Conservation (phyloP, 2,329 filamentous ascomycete species). For the Phaeosphaeriaceae sp. region DNA sequence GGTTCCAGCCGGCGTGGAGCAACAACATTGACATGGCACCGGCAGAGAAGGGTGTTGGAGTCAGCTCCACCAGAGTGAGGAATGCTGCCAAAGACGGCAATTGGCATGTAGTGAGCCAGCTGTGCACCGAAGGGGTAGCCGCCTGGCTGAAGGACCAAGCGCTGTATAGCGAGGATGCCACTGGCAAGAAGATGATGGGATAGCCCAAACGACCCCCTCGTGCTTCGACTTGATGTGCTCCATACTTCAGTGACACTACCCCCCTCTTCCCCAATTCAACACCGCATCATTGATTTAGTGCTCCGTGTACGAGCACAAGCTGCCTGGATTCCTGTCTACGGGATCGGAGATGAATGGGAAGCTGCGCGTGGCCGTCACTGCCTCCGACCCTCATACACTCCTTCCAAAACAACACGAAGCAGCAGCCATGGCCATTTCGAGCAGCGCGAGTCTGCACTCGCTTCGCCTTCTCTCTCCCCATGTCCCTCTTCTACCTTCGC, state of each 20-base stretch:
- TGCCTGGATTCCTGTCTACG: neutral
- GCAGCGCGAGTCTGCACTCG: too few species aligned
- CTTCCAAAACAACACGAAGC: neutral
- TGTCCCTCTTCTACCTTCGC: too few species aligned
- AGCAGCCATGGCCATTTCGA: neutral
- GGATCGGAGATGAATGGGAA: neutral
- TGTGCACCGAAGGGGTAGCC: slow-evolving; percentile 66
- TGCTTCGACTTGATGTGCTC: too few species aligned
- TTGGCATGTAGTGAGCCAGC: slow-evolving; percentile 55
- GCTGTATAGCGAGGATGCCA: slow-evolving; percentile 60
- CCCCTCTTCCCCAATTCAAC: too few species aligned
- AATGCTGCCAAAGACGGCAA: slow-evolving; percentile 59
- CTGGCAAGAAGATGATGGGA: slow-evolving; percentile 46
- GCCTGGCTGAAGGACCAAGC: slow-evolving; percentile 64
- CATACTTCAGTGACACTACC: too few species aligned
- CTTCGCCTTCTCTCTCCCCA: too few species aligned
- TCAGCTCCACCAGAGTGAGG: slow-evolving; percentile 69
- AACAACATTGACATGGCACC: slow-evolving; percentile 66
- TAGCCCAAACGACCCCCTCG: slow-evolving; percentile 10
- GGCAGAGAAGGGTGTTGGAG: slow-evolving; percentile 54
- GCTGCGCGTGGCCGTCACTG: neutral
- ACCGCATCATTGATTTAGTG: too few species aligned
- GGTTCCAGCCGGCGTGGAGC: slow-evolving; percentile 66
- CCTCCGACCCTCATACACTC: neutral
- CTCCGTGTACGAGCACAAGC: too few species aligned